phyloP scores from a whole-genome alignment of 176 grass and related monocot genomes.

The Leersia perrieri region DNA sequence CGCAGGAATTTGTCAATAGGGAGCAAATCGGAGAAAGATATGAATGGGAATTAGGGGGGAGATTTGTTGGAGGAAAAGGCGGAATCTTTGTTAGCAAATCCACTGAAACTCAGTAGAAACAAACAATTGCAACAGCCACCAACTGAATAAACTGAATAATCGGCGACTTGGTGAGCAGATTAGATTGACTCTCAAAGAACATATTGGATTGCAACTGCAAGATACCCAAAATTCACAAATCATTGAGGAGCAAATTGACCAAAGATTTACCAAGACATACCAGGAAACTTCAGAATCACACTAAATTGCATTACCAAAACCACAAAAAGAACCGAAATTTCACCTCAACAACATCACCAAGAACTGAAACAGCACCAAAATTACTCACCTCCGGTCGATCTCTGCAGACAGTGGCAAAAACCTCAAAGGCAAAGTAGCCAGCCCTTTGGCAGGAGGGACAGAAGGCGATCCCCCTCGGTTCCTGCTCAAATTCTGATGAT shows the following conservation, averaged over 20 bases:
- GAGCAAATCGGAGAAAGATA: constrained; percentile 18
- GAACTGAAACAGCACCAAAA: neutral
- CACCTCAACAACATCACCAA: neutral
- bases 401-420: neutral
- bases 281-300: neutral
- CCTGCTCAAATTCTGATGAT: constrained; percentile 8
- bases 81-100: constrained; percentile 26
- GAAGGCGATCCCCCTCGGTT: constrained; percentile 27
- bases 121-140: neutral
- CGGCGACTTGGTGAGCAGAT: no score
- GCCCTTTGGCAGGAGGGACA: neutral
- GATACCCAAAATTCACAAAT: neutral
- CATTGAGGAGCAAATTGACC: neutral
- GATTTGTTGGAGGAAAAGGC: neutral
- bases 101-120: neutral
- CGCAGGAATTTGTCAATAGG: neutral
- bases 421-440: no score
- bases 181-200: constrained; percentile 30
- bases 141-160: constrained; percentile 7
- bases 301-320: neutral
- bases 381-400: constrained; percentile 16
- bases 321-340: neutral
- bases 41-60: neutral
- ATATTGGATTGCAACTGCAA: neutral
- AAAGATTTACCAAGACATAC: neutral